Evolutionary conservation across 1,284 basidiomycete genomes (phyloP).

Genomic region (Ceratobasidium sp.): DNA sequence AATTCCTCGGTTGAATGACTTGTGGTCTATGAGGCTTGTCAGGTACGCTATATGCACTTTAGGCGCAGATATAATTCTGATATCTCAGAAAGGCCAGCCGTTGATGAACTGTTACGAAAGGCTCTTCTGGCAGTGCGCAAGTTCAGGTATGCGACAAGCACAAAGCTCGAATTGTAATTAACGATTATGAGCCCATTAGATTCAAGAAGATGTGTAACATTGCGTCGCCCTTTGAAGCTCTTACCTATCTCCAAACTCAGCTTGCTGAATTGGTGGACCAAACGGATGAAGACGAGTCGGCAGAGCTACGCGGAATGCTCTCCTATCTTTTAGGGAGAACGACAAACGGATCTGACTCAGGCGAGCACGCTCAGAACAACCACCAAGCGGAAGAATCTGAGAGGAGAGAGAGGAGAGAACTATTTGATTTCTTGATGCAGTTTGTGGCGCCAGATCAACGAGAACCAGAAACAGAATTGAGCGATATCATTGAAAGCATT

Average conservation of each 20-base stretch:
- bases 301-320: slow-evolving; percentile 75
- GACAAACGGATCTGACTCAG: slow-evolving; percentile 29
- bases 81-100: slow-evolving; percentile 31
- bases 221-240: slow-evolving; percentile 72
- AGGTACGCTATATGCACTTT: slow-evolving; percentile 63
- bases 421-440: slow-evolving; percentile 75
- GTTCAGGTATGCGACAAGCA: slow-evolving; percentile 32
- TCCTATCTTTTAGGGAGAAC: slow-evolving; percentile 67
- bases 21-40: slow-evolving; percentile 78
- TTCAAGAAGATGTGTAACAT: slow-evolving; percentile 84
- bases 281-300: slow-evolving; percentile 70
- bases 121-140: slow-evolving; percentile 41
- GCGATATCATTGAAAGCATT: slow-evolving; percentile 66
- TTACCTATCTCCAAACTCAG: slow-evolving; percentile 78
- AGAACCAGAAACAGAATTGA: slow-evolving; percentile 71
- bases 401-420: slow-evolving; percentile 68
- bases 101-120: slow-evolving; percentile 47
- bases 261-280: slow-evolving; percentile 81
- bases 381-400: slow-evolving; percentile 62
- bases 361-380: background rate
- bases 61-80: background rate
- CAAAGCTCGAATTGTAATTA: background rate
- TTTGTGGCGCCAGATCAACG: slow-evolving; percentile 74
- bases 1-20: slow-evolving; percentile 71
- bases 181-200: slow-evolving; percentile 58